Conservation (phyloP, 2,329 filamentous ascomycete species). For the Colletotrichum trifolii region DNA sequence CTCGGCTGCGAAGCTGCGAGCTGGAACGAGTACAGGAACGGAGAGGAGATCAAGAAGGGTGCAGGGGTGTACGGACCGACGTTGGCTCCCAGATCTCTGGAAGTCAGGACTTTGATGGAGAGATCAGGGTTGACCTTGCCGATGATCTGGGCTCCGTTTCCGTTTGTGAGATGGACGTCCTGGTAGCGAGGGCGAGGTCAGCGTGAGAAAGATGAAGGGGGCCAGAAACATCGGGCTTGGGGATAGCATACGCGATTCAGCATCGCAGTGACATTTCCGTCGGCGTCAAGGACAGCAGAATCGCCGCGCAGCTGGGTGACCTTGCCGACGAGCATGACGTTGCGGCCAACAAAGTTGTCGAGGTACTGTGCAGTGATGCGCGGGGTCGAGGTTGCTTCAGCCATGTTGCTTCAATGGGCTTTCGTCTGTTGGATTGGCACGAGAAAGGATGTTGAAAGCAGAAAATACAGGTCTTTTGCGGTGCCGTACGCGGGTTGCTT, state of each 20-base stretch:
- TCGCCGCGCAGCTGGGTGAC: slow-evolving; percentile 86
- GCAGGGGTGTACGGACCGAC: slow-evolving; percentile 68
- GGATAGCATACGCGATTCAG: slow-evolving; percentile 73
- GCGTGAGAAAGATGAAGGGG: not conserved
- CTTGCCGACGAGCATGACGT: slow-evolving; percentile 87
- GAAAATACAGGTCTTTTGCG: not conserved
- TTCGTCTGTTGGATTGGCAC: not conserved
- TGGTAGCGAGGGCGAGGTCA: slow-evolving; percentile 45
- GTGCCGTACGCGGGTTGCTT: too few species aligned
- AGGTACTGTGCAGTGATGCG: slow-evolving; percentile 86
- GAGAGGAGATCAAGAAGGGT: not conserved
- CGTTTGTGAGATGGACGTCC: slow-evolving; percentile 77
- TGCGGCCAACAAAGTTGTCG: slow-evolving; percentile 76
- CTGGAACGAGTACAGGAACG: too few species aligned
- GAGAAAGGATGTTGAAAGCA: not conserved
- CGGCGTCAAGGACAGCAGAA: slow-evolving; percentile 81
- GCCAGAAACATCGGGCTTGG: not conserved
- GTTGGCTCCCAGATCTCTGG: slow-evolving; percentile 74
- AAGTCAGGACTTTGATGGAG: slow-evolving; percentile 75
- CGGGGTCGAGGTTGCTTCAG: slow-evolving; percentile 75
- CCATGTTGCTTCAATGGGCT: slow-evolving; percentile 64
- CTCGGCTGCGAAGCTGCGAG: too few species aligned
- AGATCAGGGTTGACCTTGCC: slow-evolving; percentile 83
- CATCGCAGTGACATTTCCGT: slow-evolving; percentile 78
- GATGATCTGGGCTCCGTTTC: slow-evolving; percentile 80